phyloP scores from a whole-genome alignment of 331 rosid genomes.

The Telfairia occidentalis region DNA sequence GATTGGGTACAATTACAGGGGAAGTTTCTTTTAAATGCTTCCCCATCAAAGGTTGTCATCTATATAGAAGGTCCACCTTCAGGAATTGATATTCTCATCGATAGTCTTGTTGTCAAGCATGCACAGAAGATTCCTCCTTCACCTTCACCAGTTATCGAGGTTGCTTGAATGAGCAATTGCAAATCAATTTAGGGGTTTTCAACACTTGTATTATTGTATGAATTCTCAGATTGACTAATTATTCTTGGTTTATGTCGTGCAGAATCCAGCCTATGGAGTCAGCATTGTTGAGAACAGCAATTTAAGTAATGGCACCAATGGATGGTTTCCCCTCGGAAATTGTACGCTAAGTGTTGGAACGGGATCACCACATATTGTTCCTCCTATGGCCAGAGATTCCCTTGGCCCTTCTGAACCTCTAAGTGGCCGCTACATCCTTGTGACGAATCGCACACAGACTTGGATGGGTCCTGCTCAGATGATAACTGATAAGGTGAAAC shows the following conservation, averaged over 20 bases:
- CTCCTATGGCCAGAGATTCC: slow-evolving; percentile 93
- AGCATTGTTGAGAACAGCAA: slow-evolving; percentile 73
- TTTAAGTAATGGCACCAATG: slow-evolving; percentile 51
- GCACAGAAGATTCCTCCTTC: slow-evolving; percentile 74
- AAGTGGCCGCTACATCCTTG: slow-evolving; percentile 58
- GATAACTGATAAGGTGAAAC: slow-evolving; percentile 67
- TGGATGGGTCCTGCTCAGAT: slow-evolving; percentile 99
- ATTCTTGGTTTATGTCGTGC: slow-evolving; percentile 15
- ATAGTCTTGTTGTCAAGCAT: slow-evolving; percentile 64
- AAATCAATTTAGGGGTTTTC: neutral
- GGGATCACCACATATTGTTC: slow-evolving; percentile 78
- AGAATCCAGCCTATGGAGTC: slow-evolving; percentile 60
- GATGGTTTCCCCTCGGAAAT: slow-evolving; percentile 84
- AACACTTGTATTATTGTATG: neutral
- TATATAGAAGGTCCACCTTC: slow-evolving; percentile 90
- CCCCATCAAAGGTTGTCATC: slow-evolving; percentile 60
- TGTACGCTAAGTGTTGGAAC: slow-evolving; percentile 57
- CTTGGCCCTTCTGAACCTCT: slow-evolving; percentile 67
- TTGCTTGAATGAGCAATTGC: slow-evolving; percentile 17
- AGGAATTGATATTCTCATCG: slow-evolving; percentile 80
- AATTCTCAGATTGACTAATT: neutral
- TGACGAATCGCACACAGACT: slow-evolving; percentile 73
- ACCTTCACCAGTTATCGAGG: slow-evolving; percentile 56
- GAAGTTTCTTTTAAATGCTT: slow-evolving; percentile 81
- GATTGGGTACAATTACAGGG: slow-evolving; percentile 82